Evolutionary conservation across 768 basidiomycete species (phyloP), one percentile per base, ranked within the genome.

Genomic region (Phylloporus sp.): DNA sequence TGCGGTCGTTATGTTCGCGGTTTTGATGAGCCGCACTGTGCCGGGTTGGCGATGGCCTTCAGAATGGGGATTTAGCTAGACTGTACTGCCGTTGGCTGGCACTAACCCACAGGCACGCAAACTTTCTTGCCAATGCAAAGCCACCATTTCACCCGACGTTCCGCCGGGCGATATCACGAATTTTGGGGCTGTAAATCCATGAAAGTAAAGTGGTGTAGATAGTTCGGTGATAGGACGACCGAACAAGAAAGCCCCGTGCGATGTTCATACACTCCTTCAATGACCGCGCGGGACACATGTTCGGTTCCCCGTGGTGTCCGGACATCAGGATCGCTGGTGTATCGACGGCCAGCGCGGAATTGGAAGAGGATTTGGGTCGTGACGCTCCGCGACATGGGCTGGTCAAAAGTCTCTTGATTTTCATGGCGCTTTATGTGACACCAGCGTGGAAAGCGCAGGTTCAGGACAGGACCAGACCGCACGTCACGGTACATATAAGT

Each of bases 401-500:
- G 33, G 42, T n/a, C 18, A 20, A 31, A 35, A 10, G 15, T n/a
- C n/a, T n/a, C 31, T n/a, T 23, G 20, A 37, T n/a, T 34, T 43
- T 45, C 38, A 33, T 21, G 35, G 47, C 35, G 45, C 40, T 42
- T 38, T 41, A 33, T 49, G 55, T 38, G 52, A 44, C 22, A 47
- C 27, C 46, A 20, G 47, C 31, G 33, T 42, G 43, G 40, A 42
- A 42, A 49, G 44, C 13, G 47, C 49, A 21, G 33, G 26, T 39
- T 52, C 32, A 46, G 46, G n/a, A 46, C 20, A 40, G 27, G 36
- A 31, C 28, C 54, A 47, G 22, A 27, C 22, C 14, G 10, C 53
- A 55, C 59, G 58, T 51, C 61, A 63, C 57, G 29, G 18, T 28
- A 46, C 33, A 47, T 47, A 51, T 33, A 45, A 51, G 55, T 50